These are phyloP conservation scores for Penicillium subrubescens DNA, from an alignment of 495 filamentous ascomycete genomes.

Conservation along the genomic window DNA sequence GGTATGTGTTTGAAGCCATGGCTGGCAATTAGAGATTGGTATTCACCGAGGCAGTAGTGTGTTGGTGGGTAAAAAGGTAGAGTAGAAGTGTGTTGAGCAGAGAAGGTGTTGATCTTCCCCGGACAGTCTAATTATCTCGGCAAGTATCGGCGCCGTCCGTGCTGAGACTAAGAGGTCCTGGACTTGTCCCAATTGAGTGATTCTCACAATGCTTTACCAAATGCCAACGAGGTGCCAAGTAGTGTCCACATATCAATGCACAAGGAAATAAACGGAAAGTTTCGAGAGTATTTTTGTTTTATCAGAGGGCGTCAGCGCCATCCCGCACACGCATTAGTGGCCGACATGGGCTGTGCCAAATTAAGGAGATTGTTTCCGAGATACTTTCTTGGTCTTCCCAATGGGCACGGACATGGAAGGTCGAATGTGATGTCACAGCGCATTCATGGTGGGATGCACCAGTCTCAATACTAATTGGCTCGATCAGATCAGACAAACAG, in stretches of 20 bases:
- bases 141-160: neutral
- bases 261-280: slow-evolving; percentile 4
- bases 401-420: slow-evolving; percentile 3
- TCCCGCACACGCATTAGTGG: slow-evolving; percentile 24
- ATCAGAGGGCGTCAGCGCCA: slow-evolving; percentile 13
- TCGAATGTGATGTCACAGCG: slow-evolving; percentile 20
- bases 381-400: slow-evolving; percentile 7
- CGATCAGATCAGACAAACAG: neutral
- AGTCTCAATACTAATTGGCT: neutral
- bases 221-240: slow-evolving; percentile 1
- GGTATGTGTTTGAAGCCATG: slow-evolving; percentile 36
- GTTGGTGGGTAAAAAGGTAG: neutral
- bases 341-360: slow-evolving; percentile 11
- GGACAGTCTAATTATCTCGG: neutral
- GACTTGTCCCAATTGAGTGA: neutral
- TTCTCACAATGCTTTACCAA: no score
- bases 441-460: neutral
- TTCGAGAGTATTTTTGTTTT: slow-evolving; percentile 1
- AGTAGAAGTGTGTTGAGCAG: neutral
- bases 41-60: slow-evolving; percentile 17
- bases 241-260: neutral
- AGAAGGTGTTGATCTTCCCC: neutral
- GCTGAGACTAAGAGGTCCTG: neutral
- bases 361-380: neutral
- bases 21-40: slow-evolving; percentile 7